Evolutionary conservation across 176 grass and related monocot genomes (phyloP), one percentile per base, ranked within the genome.

Genomic region (Oryza longistaminata): DNA sequence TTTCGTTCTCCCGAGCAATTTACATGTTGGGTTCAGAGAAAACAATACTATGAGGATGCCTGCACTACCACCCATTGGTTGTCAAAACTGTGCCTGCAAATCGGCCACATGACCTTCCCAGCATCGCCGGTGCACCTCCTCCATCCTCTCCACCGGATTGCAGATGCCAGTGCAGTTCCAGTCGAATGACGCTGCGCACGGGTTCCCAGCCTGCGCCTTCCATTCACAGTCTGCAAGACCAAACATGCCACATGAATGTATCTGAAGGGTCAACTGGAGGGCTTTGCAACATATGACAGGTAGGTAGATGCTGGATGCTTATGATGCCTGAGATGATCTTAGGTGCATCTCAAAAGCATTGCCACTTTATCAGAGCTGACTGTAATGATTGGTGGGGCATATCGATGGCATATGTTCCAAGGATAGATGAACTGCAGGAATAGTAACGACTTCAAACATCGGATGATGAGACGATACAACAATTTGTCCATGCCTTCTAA

Each of bases 101-200:
- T 89, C 81, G n/a, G 85, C 70, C 43, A 80, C 87, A 13, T 61
- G 73, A 19, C 74, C 64, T 77, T 96, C 94, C 68, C 83, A 88
- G 46, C 94, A 96, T 82, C 74, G 76, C 34, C 12, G 76, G 64
- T 96, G 94, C 68, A 96, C 94, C 80, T 96, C 81, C 3, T 86
- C 78, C 89, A 96, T 91, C 86, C 87, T 89, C 89, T 86, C 91
- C 78, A 85, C 94, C 6, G 94, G 92, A 48, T 91, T 90, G 66
- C 94, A 91, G 66, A 96, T 86, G 68, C 94, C 94, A 1, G 84
- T 93, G 82, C 94, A 93, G 77, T 90, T 96, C 94, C 94, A 91
- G 69, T 91, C 94, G 39, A 96, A 96, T 53, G 94, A 91, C 0
- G 91, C 94, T 21, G 85, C 94, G 9, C 94, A 96, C 14, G 91